Evolutionary conservation across 1,139 yeast species (phyloP).

Genomic region (Hansenula sp.): DNA sequence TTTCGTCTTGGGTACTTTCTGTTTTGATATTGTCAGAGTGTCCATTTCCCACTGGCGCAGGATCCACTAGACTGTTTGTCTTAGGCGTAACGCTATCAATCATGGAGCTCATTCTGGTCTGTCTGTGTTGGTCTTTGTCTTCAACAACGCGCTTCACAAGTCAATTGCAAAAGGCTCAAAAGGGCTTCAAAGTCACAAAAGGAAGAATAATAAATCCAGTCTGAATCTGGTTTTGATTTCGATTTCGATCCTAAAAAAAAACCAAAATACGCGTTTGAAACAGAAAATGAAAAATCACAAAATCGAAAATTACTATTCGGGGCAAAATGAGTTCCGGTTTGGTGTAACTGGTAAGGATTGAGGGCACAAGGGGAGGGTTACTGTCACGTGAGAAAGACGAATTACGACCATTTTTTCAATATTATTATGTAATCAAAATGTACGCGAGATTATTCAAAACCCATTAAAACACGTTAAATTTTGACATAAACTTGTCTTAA

Average conservation of each 20-base stretch:
- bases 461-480: no score
- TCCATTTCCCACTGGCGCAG: not conserved
- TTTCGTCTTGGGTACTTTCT: not conserved
- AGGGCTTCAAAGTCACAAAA: no score
- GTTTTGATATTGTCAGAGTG: slow-evolving; percentile 1
- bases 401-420: no score
- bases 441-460: no score
- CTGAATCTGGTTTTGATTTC: not conserved
- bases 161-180: not conserved
- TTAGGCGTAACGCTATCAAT: slow-evolving; percentile 3
- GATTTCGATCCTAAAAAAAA: not conserved
- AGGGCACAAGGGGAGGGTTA: no score
- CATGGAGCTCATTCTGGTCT: not conserved
- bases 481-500: no score
- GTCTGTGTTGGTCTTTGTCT: not conserved
- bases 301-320: not conserved
- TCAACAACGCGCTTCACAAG: not conserved
- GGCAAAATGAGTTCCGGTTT: not conserved
- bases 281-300: slow-evolving; percentile 7
- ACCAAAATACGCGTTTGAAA: slow-evolving; percentile 17
- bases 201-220: not conserved
- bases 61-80: not conserved
- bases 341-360: no score
- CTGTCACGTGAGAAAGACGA: no score
- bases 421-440: no score